Evolutionary conservation across 192 early-diverging fungal genomes (phyloP).

Genomic region (Entomortierella beljakovae): DNA sequence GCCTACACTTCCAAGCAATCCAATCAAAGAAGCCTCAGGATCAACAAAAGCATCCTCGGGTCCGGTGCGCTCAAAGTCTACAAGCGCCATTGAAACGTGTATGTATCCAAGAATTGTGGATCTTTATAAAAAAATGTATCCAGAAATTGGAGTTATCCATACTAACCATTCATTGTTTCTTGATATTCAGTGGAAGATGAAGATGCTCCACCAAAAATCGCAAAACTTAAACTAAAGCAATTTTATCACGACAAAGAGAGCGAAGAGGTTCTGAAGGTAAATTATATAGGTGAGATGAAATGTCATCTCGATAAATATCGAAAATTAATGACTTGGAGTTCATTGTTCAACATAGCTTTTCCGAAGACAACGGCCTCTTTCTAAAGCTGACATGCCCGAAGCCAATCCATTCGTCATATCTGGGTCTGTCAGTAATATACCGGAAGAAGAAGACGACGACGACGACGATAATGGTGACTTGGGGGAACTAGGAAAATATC

Average conservation of each 20-base stretch:
- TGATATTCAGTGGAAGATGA: slow-evolving; percentile 18
- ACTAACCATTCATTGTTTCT: background rate
- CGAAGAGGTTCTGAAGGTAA: slow-evolving; percentile 56
- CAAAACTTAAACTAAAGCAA: slow-evolving; percentile 37
- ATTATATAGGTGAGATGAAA: slow-evolving; percentile 13
- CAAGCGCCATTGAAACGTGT: slow-evolving; percentile 4
- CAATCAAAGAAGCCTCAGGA: background rate
- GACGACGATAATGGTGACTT: slow-evolving; percentile 8
- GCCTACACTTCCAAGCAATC: background rate
- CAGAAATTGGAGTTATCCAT: background rate
- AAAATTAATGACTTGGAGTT: background rate
- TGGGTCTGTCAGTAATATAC: background rate
- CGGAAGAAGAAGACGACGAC: background rate
- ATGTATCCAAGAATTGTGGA: background rate
- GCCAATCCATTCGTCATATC: background rate
- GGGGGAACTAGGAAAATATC: slow-evolving; percentile 14
- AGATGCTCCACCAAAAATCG: slow-evolving; percentile 18
- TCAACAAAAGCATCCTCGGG: background rate
- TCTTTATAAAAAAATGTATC: background rate
- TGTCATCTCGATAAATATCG: too few species aligned
- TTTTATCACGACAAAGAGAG: slow-evolving; percentile 47
- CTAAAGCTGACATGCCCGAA: slow-evolving; percentile 18
- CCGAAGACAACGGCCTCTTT: slow-evolving; percentile 29
- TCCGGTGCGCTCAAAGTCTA: slow-evolving; percentile 4
- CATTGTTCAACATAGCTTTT: slow-evolving; percentile 24